A percentile compares a stretch with the other conserved stretches of the same genome.
phyloP scores from a whole-genome alignment of 2,329 filamentous ascomycete species.

The Fusarium armeniacum region DNA sequence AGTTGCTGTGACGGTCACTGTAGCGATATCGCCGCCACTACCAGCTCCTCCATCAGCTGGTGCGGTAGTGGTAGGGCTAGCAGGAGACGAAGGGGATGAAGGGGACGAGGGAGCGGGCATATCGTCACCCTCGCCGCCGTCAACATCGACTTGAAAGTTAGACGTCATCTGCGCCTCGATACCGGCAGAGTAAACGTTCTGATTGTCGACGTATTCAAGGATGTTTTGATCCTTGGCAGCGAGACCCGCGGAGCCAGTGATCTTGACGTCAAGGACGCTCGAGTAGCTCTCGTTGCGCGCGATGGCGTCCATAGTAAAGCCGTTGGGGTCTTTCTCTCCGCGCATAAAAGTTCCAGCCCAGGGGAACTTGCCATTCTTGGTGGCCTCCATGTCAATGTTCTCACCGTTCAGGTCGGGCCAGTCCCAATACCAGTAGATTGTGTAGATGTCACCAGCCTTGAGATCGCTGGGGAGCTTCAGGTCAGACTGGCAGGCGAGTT shows the following conservation, averaged over 20 bases:
- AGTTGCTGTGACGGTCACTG: slow-evolving; percentile 57
- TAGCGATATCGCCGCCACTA: slow-evolving; percentile 37
- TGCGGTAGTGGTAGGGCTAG: slow-evolving; percentile 25
- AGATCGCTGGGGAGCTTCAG: slow-evolving; percentile 79
- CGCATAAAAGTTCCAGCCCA: slow-evolving; percentile 60
- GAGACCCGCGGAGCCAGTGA: slow-evolving; percentile 49
- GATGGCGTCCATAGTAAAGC: slow-evolving; percentile 55
- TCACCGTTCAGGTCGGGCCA: slow-evolving; percentile 76
- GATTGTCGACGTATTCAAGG: slow-evolving; percentile 54
- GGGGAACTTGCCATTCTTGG: slow-evolving; percentile 59
- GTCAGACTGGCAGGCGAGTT: slow-evolving; percentile 85
- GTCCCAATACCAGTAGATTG: slow-evolving; percentile 97
- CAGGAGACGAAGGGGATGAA: slow-evolving; percentile 38
- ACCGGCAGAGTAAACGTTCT: slow-evolving; percentile 60
- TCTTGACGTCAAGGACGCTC: slow-evolving; percentile 59
- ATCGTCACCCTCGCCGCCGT: slow-evolving; percentile 42
- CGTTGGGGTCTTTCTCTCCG: slow-evolving; percentile 55
- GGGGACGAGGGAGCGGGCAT: slow-evolving; percentile 31
- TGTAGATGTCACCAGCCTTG: slow-evolving; percentile 75
- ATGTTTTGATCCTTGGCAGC: slow-evolving; percentile 43
- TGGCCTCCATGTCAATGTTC: slow-evolving; percentile 58
- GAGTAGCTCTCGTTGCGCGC: slow-evolving; percentile 59
- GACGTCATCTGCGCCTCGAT: slow-evolving; percentile 62
- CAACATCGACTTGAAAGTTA: slow-evolving; percentile 61
- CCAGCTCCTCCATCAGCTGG: slow-evolving; percentile 34